Percentiles rank a stretch among this genome's conserved stretches.
These are phyloP conservation scores for Thuja plicata DNA, from an alignment of 83 land plant species.

Conservation along the genomic window DNA sequence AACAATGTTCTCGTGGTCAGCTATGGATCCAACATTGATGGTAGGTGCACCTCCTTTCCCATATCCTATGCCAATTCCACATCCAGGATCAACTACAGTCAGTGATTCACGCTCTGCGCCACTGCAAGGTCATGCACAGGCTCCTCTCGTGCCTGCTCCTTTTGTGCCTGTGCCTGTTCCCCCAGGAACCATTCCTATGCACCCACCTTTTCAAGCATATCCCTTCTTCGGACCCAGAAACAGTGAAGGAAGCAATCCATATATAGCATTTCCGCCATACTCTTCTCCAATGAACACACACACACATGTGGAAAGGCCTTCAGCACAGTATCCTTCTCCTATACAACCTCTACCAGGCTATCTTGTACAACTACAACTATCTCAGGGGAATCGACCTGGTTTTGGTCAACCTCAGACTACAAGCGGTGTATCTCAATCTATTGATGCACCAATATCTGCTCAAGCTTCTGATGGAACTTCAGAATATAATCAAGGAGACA, in stretches of 20 bases:
- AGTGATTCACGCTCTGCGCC: conserved; percentile 27
- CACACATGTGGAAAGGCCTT: conserved; percentile 34
- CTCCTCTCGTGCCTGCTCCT: conserved; percentile 15
- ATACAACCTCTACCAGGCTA: conserved; percentile 17
- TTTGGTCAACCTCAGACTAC: conserved; percentile 9
- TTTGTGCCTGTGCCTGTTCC: conserved; percentile 12
- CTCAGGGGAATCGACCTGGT: conserved; percentile 10
- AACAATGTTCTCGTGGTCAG: conserved; percentile 52
- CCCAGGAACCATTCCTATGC: conserved; percentile 35
- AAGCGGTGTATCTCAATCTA: conserved; percentile 7
- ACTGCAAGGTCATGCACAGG: conserved; percentile 18
- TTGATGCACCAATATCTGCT: not conserved
- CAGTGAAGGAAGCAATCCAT: conserved; percentile 41
- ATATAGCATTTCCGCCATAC: conserved; percentile 46
- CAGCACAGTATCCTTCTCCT: conserved; percentile 32
- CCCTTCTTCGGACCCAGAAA: conserved; percentile 44
- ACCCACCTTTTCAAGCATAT: conserved; percentile 57
- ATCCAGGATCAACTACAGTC: conserved; percentile 28
- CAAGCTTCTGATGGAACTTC: conserved; percentile 6
- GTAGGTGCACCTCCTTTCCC: conserved; percentile 42
- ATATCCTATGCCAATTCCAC: conserved; percentile 50
- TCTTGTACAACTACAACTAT: conserved; percentile 14
- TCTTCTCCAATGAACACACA: conserved; percentile 27
- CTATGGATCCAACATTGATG: conserved; percentile 58
- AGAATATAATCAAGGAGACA: not conserved